Percentiles rank a stretch among this genome's conserved stretches.
phyloP scores from a whole-genome alignment of 169 alveolate species.

The Cryptosporidium sp. region DNA sequence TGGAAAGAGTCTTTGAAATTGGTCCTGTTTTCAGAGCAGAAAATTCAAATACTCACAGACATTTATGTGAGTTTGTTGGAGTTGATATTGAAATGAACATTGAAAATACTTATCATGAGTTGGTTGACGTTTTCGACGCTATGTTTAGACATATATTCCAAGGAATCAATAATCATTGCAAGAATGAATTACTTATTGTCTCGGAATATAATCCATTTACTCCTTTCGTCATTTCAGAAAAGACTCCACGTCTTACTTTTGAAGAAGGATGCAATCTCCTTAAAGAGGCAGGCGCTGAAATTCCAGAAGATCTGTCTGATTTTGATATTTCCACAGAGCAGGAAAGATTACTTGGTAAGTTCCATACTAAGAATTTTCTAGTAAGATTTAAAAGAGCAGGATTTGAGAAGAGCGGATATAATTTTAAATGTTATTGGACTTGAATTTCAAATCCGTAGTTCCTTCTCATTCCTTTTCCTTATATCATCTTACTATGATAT shows the following conservation, averaged over 20 bases:
- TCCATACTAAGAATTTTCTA: not conserved
- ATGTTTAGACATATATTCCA: slow-evolving; percentile 89
- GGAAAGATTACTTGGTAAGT: slow-evolving; percentile 93
- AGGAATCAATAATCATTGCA: slow-evolving; percentile 86
- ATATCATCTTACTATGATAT: no score
- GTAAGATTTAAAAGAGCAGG: not conserved
- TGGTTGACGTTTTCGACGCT: slow-evolving; percentile 92
- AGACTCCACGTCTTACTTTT: slow-evolving; percentile 86
- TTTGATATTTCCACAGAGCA: slow-evolving; percentile 93
- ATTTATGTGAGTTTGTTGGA: slow-evolving; percentile 99
- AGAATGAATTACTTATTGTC: slow-evolving; percentile 88
- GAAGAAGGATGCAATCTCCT: slow-evolving; percentile 89
- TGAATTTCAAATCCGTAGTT: not conserved
- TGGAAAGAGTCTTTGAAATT: slow-evolving; percentile 97
- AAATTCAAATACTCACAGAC: slow-evolving; percentile 98
- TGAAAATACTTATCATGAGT: slow-evolving; percentile 95
- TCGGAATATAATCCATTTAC: slow-evolving; percentile 89
- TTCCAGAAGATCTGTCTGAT: slow-evolving; percentile 86
- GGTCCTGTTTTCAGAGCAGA: slow-evolving; percentile 99
- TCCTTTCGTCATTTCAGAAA: slow-evolving; percentile 84
- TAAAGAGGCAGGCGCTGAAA: slow-evolving; percentile 87
- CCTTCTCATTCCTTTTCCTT: not conserved
- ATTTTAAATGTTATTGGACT: no score
- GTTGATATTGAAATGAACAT: slow-evolving; percentile 98
- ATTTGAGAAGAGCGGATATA: no score